A percentile compares a stretch with the other conserved stretches of the same genome.
Evolutionary conservation across 148 eudicot genomes (phyloP).

Genomic region (Mesembryanthemum crystallinum): DNA sequence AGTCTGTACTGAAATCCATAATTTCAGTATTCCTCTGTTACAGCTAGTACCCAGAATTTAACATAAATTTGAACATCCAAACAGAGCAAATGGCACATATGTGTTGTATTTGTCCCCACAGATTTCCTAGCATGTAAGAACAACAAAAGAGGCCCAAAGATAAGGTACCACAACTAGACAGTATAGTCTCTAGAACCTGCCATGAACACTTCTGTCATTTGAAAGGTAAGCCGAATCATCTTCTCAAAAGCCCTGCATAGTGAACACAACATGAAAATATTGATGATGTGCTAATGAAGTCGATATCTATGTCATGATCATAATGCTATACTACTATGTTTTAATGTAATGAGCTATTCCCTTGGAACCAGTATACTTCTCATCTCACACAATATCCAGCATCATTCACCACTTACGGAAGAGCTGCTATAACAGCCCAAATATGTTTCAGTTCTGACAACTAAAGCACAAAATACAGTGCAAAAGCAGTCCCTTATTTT

Average conservation of each 20-base stretch:
- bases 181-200: not conserved
- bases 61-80: not conserved
- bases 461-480: too few relatives aligned
- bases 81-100: too few relatives aligned
- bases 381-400: too few relatives aligned
- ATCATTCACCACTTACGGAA: too few relatives aligned
- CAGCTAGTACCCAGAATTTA: not conserved
- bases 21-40: not conserved
- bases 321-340: too few relatives aligned
- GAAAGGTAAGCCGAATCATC: not conserved
- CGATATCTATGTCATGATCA: not conserved
- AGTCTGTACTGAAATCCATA: too few relatives aligned
- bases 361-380: too few relatives aligned
- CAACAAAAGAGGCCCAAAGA: not conserved
- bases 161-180: too few relatives aligned
- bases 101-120: too few relatives aligned
- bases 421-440: too few relatives aligned
- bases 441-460: too few relatives aligned
- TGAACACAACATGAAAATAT: not conserved
- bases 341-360: too few relatives aligned
- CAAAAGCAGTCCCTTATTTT: not conserved
- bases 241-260: slow-evolving; percentile 11
- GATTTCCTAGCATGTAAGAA: not conserved
- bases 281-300: not conserved
- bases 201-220: not conserved